Base-by-base conservation (phyloP, 345 rosid genomes). In the Populus nigra region DNA sequence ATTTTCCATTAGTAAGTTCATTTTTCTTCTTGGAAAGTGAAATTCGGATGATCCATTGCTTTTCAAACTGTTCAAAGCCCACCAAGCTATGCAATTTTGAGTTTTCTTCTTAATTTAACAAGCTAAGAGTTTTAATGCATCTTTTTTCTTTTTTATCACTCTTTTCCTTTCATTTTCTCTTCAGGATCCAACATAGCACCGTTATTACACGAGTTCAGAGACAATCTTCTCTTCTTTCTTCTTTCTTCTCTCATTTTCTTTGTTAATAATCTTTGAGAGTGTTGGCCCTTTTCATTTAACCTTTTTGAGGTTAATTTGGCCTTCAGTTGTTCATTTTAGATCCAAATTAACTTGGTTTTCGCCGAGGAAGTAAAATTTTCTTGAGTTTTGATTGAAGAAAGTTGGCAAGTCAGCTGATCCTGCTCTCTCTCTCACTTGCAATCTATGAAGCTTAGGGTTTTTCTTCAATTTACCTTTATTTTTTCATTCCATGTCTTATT, bases 1-100 rank as follows among this genome's bases (percentile, higher is more conserved):
- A 12, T 77, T 74, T 76, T 81, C 80, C 82, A 20, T 79, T 86
- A 78, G 73, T 76, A 79, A 69, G 65, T 66, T 74, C 43, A 22
- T 55, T 78, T 74, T 68, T 53, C 53, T 72, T 69, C 47, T 70
- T 73, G 45, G 11, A 43, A 36, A 63, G 17, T 65, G 23, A 61
- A 17, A 70, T 55, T 27, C 41, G 81, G 82, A 69, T 77, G 69
- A 76, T 71, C 68, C 72, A 35, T 67, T 61, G 36, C 45, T 81
- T 59, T 77, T 78, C 69, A 71, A 27, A 35, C 77, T 38, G 45
- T 47, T 27, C 39, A 35, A 29, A 22, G 35, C 72, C 62, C 62
- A 15, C 20, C 67, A 15, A 31, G 45, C 71, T 63, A 53, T 29
- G 66, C 36, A 12, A 65, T 73, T 80, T 71, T 68, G 65, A 73